phyloP scores from a whole-genome alignment of 2,329 filamentous ascomycete genomes.

The Ambrosiella xylebori region DNA sequence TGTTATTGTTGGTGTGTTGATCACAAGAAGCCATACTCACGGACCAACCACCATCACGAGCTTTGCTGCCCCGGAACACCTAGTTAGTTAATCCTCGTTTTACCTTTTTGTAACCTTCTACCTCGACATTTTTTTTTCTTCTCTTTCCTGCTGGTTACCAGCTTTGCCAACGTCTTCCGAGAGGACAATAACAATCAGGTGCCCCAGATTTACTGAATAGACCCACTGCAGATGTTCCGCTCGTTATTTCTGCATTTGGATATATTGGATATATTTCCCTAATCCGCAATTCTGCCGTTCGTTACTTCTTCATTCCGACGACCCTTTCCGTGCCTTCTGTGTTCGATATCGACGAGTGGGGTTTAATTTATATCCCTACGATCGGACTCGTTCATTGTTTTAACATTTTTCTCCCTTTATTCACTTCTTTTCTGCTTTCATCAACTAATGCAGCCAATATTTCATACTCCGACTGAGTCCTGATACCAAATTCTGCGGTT shows the following conservation, averaged over 20 bases:
- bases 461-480: neutral
- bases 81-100: neutral
- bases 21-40: neutral
- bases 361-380: neutral
- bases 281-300: neutral
- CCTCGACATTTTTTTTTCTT: neutral
- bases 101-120: neutral
- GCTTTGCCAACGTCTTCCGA: neutral
- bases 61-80: neutral
- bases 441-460: neutral
- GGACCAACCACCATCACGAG: neutral
- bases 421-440: neutral
- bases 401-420: neutral
- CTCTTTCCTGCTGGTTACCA: neutral
- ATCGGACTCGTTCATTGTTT: neutral
- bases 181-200: neutral
- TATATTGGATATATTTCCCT: neutral
- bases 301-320: neutral
- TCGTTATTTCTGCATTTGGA: neutral
- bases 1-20: neutral
- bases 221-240: neutral
- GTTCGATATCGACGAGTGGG: neutral
- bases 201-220: neutral
- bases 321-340: neutral
- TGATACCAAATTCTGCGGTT: neutral